phyloP scores from a whole-genome alignment of 2,329 filamentous ascomycete genomes.

The Trichophyton benhamiae region DNA sequence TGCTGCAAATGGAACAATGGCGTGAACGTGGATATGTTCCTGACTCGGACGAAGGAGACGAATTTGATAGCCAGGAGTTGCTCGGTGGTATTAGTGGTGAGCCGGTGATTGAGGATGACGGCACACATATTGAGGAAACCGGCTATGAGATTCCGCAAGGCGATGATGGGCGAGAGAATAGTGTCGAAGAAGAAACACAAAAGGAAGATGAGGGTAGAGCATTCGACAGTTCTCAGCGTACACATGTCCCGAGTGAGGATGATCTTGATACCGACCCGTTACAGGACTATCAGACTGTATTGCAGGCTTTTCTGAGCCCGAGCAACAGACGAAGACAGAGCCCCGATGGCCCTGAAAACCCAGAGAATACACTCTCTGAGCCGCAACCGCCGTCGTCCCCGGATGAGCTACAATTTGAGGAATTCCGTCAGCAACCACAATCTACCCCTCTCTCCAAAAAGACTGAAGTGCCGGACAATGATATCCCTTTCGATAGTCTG shows the following conservation, averaged over 20 bases:
- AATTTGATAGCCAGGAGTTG: conserved; percentile 24
- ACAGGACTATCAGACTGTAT: background rate
- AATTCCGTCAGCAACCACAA: conserved; percentile 9
- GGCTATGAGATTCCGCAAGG: background rate
- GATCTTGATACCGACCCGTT: background rate
- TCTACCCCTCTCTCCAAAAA: conserved; percentile 4
- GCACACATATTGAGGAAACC: background rate
- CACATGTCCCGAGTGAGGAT: background rate
- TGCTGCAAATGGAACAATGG: conserved; percentile 35
- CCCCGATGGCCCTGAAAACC: background rate
- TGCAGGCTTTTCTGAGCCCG: background rate
- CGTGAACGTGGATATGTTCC: conserved; percentile 40
- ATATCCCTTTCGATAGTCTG: conserved; percentile 11
- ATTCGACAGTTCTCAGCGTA: background rate
- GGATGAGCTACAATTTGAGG: conserved; percentile 26
- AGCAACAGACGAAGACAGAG: background rate
- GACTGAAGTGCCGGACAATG: background rate
- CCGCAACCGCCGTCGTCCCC: conserved; percentile 21
- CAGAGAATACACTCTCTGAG: background rate
- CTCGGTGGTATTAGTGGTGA: background rate
- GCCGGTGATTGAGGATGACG: background rate
- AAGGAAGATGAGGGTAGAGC: background rate
- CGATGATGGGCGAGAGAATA: background rate
- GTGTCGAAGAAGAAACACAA: background rate
- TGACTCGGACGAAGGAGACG: conserved; percentile 39